phyloP scores from a whole-genome alignment of 2,329 filamentous ascomycete genomes.

The Colletotrichum horii region DNA sequence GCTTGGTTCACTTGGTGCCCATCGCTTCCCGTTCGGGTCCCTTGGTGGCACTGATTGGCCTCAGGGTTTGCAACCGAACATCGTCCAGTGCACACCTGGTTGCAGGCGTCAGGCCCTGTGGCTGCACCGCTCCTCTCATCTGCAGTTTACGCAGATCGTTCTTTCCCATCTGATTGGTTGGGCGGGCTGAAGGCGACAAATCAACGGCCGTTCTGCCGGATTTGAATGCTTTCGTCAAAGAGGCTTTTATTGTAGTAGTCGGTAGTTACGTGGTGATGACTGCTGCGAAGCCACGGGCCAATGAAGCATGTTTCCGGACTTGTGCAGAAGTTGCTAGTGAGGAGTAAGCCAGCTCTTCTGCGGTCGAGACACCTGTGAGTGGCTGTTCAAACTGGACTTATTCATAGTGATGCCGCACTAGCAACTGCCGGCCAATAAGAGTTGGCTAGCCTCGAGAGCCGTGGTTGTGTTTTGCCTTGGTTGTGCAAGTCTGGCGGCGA shows the following conservation, averaged over 20 bases:
- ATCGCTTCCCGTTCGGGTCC: constrained; percentile 8
- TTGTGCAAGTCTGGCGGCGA: neutral
- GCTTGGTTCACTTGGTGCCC: constrained; percentile 10
- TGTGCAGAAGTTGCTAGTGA: neutral
- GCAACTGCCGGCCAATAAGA: neutral
- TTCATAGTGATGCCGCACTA: neutral
- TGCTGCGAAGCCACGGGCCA: neutral
- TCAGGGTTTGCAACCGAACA: neutral
- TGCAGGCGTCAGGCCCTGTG: constrained; percentile 5
- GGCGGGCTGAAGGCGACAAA: neutral
- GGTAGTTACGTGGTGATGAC: neutral
- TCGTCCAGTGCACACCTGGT: neutral
- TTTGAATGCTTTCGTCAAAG: constrained; percentile 11
- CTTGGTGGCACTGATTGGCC: constrained; percentile 4
- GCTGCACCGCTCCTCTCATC: constrained; percentile 13
- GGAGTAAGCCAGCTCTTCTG: neutral
- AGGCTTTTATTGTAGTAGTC: neutral
- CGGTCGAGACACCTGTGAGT: neutral
- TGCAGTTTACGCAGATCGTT: neutral
- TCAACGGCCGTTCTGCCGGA: neutral
- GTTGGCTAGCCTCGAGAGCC: neutral
- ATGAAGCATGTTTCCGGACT: neutral
- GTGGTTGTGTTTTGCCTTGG: neutral
- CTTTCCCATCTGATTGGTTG: neutral
- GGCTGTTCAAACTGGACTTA: neutral